Evolutionary conservation across 352 stramenopile species (phyloP).

Genomic region (Phytophthora sansomeana): DNA sequence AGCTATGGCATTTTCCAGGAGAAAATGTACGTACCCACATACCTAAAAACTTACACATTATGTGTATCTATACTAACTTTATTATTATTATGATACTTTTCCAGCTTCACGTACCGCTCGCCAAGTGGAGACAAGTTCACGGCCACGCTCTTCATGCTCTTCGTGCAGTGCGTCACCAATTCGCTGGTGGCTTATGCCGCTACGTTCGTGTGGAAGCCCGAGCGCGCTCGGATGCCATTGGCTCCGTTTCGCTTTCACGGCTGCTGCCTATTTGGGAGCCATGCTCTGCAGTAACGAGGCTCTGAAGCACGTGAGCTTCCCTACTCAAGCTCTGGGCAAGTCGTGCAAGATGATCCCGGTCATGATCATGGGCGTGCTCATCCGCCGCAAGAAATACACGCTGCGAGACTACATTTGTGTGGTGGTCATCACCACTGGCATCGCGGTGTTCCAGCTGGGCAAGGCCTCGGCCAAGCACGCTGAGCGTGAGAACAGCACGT

Average conservation of each 20-base stretch:
- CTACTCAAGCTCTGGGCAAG: constrained; percentile 98
- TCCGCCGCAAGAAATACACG: constrained; percentile 92
- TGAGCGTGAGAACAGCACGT: constrained; percentile 90
- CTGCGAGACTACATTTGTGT: constrained; percentile 92
- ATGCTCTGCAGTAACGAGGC: constrained; percentile 94
- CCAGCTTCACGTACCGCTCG: constrained; percentile 89
- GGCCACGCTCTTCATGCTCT: constrained; percentile 93
- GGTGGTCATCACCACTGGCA: constrained; percentile 90
- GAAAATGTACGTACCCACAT: constrained; percentile 81
- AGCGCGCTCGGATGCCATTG: constrained; percentile 73
- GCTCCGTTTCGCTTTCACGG: constrained; percentile 90
- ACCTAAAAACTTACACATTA: constrained; percentile 14
- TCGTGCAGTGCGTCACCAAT: constrained; percentile 93
- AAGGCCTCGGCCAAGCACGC: constrained; percentile 79
- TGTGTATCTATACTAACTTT: not conserved
- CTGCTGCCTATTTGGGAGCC: constrained; percentile 88
- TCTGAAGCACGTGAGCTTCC: constrained; percentile 96
- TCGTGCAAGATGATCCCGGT: constrained; percentile 99
- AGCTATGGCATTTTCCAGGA: constrained; percentile 95
- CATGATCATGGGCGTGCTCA: constrained; percentile 94
- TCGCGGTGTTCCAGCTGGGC: constrained; percentile 91
- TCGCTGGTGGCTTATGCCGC: constrained; percentile 84
- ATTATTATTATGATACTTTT: not conserved
- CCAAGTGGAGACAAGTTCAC: constrained; percentile 90
- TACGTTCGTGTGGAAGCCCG: constrained; percentile 86